Base-by-base conservation (phyloP, 2,329 filamentous ascomycete species). In the Aspergillus novoparasiticus region DNA sequence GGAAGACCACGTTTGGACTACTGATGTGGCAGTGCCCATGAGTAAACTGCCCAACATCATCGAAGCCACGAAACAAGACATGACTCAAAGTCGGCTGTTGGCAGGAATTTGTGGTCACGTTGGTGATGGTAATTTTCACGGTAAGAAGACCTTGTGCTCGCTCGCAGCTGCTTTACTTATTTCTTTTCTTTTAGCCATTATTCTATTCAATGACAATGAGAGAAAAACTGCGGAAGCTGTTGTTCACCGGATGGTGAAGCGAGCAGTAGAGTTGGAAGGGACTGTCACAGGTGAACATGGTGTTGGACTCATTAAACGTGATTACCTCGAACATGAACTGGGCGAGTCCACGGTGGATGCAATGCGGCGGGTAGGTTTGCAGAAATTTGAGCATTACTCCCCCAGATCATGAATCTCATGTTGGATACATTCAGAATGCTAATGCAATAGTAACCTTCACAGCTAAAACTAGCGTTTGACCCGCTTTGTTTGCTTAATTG, bases 21-120 rank as follows among this genome's bases (percentile, higher is more conserved):
- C 91, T 0, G 91, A 94, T 73, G 91, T 94, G 23, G 91, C 91
- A 0, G 91, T 94, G 0, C 91, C 91, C 0, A 87, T 94, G 55
- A 91, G 87, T 19, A 82, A 83, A 45, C 79, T 94, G 65, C 87
- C 90, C 1, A 87, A 90, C 67, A 89, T 93, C 59, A 91, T 94
- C 56, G 88, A 90, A 66, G 82, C 86, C 56, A 91, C 89, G 1
- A 90, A 91, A 71, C 79, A 86, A 26, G 85, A 90, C 67, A 88
- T 91, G 51, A 81, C 79, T 10, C 81, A 84, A 67, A 87, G 87
- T 34, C 88, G 88, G 0, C 78, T 93, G 2, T 81, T 88, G 45
- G 87, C 84, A 26, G 86, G 84, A 46, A 90, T 92, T n/a, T 83
- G 90, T 28, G 90, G 90, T 0, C 90, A 92, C 72, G 89, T 91